Base-by-base conservation (phyloP, 805 yeast species). In the Kluyveromyces dobzhanskii region DNA sequence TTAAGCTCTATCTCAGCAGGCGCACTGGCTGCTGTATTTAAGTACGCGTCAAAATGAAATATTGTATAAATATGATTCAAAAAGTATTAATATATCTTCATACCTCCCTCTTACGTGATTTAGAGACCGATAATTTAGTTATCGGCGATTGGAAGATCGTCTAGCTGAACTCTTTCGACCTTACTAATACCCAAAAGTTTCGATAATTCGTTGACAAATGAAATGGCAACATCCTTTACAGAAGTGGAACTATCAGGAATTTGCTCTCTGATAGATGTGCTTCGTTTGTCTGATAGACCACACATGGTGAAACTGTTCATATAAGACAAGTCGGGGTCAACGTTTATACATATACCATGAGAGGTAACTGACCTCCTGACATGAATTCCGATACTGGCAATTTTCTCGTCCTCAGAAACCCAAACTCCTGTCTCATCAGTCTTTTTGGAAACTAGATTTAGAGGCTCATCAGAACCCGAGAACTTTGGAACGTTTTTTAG, bases 361-460 rank as follows among this genome's bases (percentile, higher is more conserved):
- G 92, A 78, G 0, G 97, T 85, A 24, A 92, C 71, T 10, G 83
- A 78, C 42, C 96, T 65, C 45, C 86, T 80, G 5, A 90, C 79
- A 51, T 86, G 87, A 37, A 90, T 77, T 0, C 98, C 98, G 4
- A 94, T 74, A 17, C 96, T 83, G 1, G 95, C 88, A 24, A 92
- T 80, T 57, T 92, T 88, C 23, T 62, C 52, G 39, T 68, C 61
- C 4, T 66, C 52, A 11, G 64, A 61, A 27, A 80, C 66, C 97
- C 97, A 90, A 3, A 90, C 95, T 0, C 97, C 97, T 0, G 95
- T 90, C 48, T 86, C 74, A 13, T 69, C 75, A 0, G 85, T 82
- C 13, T 71, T 65, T 43, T 61, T 65, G 11, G 59, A 48, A 19
- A 41, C 37, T 3, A 62, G 37, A 24, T 50, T 44, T 23, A 54